A percentile compares a stretch with the other conserved stretches of the same genome.
Conservation (phyloP, 179 eudicot species). For the Sideroxylon spinosum region DNA sequence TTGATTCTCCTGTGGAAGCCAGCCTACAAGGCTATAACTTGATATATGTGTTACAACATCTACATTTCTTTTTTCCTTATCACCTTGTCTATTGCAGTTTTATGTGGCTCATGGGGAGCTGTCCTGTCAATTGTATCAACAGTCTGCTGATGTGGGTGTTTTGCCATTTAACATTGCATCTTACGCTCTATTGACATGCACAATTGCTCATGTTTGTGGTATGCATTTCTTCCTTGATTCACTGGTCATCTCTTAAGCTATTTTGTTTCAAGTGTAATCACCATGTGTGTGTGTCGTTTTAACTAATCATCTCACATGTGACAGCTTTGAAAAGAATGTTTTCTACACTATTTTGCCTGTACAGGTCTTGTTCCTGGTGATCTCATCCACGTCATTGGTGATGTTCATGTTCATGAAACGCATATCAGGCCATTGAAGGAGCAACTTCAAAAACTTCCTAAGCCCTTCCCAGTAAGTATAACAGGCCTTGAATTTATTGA, state of each 20-base stretch:
- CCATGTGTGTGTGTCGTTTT: background rate
- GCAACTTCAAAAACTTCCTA: constrained; percentile 57
- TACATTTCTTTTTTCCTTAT: background rate
- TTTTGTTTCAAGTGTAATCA: background rate
- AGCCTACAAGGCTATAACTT: background rate
- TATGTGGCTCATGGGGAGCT: constrained; percentile 85
- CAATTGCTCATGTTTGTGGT: constrained; percentile 96
- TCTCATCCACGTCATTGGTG: constrained; percentile 61
- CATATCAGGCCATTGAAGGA: constrained; percentile 67
- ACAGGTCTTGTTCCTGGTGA: constrained; percentile 69
- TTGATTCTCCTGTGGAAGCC: background rate
- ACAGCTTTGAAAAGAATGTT: background rate
- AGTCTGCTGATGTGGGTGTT: constrained; percentile 93
- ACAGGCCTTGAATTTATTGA: background rate
- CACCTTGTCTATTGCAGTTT: constrained; percentile 42
- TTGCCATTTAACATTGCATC: constrained; percentile 92
- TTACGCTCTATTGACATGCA: constrained; percentile 78
- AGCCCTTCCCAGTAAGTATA: constrained; percentile 67
- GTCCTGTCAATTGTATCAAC: constrained; percentile 93
- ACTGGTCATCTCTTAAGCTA: background rate
- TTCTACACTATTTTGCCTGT: background rate
- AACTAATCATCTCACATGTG: background rate
- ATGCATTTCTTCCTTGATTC: constrained; percentile 16
- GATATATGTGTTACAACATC: background rate
- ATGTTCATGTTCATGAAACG: constrained; percentile 65